These are phyloP conservation scores for Ustilago tritici DNA, from an alignment of 1,284 basidiomycete genomes.

Conservation along the genomic window DNA sequence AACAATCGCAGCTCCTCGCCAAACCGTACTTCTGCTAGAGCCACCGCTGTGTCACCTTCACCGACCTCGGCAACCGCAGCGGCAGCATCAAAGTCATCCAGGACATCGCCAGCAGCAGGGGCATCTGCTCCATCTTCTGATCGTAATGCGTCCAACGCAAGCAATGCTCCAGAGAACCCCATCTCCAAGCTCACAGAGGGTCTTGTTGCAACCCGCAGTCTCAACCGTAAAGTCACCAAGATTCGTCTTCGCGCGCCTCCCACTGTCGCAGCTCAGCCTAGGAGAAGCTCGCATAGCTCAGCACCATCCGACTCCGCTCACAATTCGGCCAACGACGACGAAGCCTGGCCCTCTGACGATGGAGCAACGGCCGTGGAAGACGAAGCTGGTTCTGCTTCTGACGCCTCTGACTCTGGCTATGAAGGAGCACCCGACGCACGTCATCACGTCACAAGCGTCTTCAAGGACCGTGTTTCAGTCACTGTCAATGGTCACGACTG, in stretches of 20 bases:
- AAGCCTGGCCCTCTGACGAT: slow-evolving; percentile 54
- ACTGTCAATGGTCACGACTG: slow-evolving; percentile 57
- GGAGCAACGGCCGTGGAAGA: slow-evolving; percentile 53
- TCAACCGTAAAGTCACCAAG: slow-evolving; percentile 58
- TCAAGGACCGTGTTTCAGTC: slow-evolving; percentile 55
- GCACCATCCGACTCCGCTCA: slow-evolving; percentile 43
- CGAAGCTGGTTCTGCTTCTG: slow-evolving; percentile 47
- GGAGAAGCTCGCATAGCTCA: slow-evolving; percentile 41
- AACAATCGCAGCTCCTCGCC: slow-evolving; percentile 30
- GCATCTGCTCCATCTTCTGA: slow-evolving; percentile 12
- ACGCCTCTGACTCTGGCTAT: slow-evolving; percentile 52
- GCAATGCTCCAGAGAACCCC: slow-evolving; percentile 23
- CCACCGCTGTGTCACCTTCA: slow-evolving; percentile 44
- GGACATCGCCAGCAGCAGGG: background rate
- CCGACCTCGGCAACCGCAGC: slow-evolving; percentile 34
- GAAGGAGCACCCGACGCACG: slow-evolving; percentile 29
- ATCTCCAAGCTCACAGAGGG: slow-evolving; percentile 50
- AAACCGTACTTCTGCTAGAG: slow-evolving; percentile 30
- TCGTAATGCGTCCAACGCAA: background rate
- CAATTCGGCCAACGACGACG: slow-evolving; percentile 47
- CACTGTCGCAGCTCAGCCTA: slow-evolving; percentile 33
- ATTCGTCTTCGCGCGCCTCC: slow-evolving; percentile 46
- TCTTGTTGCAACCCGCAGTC: slow-evolving; percentile 52
- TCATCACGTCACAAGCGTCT: slow-evolving; percentile 42
- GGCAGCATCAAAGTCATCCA: slow-evolving; percentile 27